A percentile compares a stretch with the other conserved stretches of the same genome.
These are phyloP conservation scores for Hypoxylon cercidicola DNA, from an alignment of 495 filamentous ascomycete genomes.

Conservation along the genomic window DNA sequence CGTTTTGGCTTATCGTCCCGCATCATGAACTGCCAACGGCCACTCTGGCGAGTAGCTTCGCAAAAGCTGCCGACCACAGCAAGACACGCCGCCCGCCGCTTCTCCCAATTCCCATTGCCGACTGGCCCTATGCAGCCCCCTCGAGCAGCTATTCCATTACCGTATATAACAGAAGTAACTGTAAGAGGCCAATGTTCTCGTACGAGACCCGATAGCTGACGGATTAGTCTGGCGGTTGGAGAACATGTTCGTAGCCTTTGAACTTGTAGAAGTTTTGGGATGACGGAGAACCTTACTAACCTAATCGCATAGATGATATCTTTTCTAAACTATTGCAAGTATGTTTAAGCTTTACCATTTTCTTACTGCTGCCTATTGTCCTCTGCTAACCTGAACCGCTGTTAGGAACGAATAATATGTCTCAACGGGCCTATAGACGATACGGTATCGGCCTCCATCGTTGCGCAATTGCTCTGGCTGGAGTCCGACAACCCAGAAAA, in stretches of 20 bases:
- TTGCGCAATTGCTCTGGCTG: conserved; percentile 96
- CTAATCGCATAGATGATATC: conserved; percentile 71
- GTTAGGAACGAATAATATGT: conserved; percentile 91
- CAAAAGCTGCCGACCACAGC: conserved; percentile 35
- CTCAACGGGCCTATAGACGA: conserved; percentile 94
- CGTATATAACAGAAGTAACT: conserved; percentile 81
- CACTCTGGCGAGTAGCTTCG: conserved; percentile 45
- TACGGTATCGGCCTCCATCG: conserved; percentile 85
- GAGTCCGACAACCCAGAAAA: conserved; percentile 96
- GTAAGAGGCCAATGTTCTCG: conserved; percentile 62
- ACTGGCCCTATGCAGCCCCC: conserved; percentile 50
- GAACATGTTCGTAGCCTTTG: conserved; percentile 73
- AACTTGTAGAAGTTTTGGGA: conserved; percentile 34
- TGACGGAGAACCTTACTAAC: conserved; percentile 32
- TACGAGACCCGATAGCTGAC: conserved; percentile 51
- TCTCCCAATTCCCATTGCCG: conserved; percentile 49
- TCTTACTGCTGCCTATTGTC: background rate
- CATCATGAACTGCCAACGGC: conserved; percentile 49
- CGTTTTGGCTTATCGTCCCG: background rate
- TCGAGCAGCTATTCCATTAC: conserved; percentile 70
- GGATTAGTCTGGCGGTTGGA: conserved; percentile 84
- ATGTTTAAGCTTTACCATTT: conserved; percentile 20
- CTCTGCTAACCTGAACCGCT: conserved; percentile 34
- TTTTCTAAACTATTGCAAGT: conserved; percentile 84
- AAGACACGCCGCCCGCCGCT: conserved; percentile 40